Conservation (phyloP, 176 grass and related monocot genomes). For the Lolium multiflorum region DNA sequence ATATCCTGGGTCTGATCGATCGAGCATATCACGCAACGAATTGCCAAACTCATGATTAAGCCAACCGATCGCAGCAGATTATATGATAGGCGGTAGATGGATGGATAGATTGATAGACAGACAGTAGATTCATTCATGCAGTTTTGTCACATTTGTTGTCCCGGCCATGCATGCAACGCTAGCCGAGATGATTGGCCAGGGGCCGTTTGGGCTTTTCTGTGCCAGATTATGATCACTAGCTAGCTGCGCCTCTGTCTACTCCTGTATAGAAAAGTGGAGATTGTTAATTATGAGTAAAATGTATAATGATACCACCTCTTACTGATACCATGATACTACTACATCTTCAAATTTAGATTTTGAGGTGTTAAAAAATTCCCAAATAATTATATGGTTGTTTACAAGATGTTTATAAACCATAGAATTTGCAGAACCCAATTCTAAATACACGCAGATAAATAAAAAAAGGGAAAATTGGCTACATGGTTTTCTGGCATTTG, state of each 20-base stretch:
- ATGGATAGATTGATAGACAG: not conserved
- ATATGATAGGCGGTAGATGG: not conserved
- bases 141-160: constrained; percentile 44
- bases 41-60: constrained; percentile 24
- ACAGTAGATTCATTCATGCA: not conserved
- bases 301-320: no score
- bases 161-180: not conserved
- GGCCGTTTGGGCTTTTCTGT: not conserved
- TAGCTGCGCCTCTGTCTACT: not conserved
- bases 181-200: not conserved
- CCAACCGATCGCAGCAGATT: not conserved
- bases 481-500: no score
- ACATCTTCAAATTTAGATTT: no score
- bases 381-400: no score
- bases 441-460: no score
- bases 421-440: no score
- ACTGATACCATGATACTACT: no score
- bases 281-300: no score
- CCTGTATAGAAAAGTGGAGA: no score
- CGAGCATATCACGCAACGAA: constrained; percentile 22
- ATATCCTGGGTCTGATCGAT: not conserved
- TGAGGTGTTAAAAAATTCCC: no score
- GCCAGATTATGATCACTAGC: not conserved
- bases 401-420: no score
- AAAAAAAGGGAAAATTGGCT: no score